Conservation (phyloP, 371 early-diverging fungal species). For the Massospora cicadina region DNA sequence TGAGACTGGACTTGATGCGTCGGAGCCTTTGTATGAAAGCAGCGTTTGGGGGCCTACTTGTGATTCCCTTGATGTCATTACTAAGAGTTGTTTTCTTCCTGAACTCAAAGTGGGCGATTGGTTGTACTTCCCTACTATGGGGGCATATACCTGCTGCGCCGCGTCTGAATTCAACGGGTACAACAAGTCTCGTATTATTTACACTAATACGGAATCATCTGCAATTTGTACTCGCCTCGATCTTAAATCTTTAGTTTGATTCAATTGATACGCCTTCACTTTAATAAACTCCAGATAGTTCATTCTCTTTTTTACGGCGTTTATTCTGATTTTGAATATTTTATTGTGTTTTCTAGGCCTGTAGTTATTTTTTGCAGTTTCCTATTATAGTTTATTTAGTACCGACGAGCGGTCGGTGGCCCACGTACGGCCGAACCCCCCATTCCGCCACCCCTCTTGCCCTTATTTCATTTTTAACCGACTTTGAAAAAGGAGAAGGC, state of each 20-base stretch:
- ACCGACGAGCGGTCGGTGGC: too few relatives aligned
- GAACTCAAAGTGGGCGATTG: conserved; percentile 87
- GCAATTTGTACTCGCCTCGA: conserved; percentile 1
- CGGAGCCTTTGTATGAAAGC: conserved; percentile 25
- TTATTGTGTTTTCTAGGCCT: neutral
- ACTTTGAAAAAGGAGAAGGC: too few relatives aligned
- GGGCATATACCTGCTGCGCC: conserved; percentile 86
- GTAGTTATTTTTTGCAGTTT: neutral
- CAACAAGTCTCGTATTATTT: conserved; percentile 58
- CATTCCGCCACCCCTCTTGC: too few relatives aligned
- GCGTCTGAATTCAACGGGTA: conserved; percentile 86
- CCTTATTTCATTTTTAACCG: too few relatives aligned
- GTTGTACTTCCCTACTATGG: conserved; percentile 90
- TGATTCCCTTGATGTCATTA: conserved; percentile 91
- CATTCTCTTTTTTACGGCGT: neutral
- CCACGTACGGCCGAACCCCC: too few relatives aligned
- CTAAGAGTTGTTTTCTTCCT: conserved; percentile 46
- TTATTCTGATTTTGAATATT: too few relatives aligned
- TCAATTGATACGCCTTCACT: neutral
- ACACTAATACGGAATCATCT: conserved; percentile 53
- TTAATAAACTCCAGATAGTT: neutral
- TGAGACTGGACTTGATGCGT: conserved; percentile 6
- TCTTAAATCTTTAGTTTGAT: neutral
- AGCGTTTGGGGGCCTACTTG: conserved; percentile 97
- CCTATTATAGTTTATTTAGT: too few relatives aligned